These are phyloP conservation scores for Alternaria consortialis DNA, from an alignment of 2,329 filamentous ascomycete species.

Conservation along the genomic window DNA sequence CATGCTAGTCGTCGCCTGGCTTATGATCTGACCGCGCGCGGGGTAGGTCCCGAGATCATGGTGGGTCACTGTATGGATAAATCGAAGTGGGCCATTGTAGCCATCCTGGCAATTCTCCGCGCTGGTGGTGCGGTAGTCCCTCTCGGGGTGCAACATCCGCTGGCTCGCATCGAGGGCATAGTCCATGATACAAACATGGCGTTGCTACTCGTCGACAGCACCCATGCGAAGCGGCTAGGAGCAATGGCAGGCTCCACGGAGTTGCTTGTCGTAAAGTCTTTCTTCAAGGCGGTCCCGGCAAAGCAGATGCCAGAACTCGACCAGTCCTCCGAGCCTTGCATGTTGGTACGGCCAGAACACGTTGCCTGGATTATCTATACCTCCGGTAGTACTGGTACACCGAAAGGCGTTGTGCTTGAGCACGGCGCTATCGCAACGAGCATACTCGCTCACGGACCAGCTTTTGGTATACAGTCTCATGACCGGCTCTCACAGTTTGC, in stretches of 20 bases:
- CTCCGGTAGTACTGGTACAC: slow-evolving; percentile 77
- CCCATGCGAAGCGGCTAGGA: too few relatives aligned
- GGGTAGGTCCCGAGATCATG: not conserved
- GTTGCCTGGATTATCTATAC: slow-evolving; percentile 70
- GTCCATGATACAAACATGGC: too few relatives aligned
- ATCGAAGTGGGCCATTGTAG: not conserved
- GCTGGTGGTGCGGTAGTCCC: not conserved
- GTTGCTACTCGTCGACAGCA: too few relatives aligned
- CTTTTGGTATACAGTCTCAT: not conserved
- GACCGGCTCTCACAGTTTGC: slow-evolving; percentile 58
- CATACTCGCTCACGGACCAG: not conserved
- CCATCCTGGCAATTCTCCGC: not conserved
- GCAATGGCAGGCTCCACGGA: too few relatives aligned
- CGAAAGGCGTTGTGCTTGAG: slow-evolving; percentile 69
- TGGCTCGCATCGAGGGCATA: not conserved
- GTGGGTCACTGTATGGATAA: not conserved
- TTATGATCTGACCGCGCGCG: not conserved
- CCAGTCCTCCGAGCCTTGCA: too few relatives aligned
- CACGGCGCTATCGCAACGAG: slow-evolving; percentile 4
- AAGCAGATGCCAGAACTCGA: too few relatives aligned
- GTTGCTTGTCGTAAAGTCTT: too few relatives aligned
- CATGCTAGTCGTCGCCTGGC: too few relatives aligned
- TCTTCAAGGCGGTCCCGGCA: too few relatives aligned
- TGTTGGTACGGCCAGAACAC: too few relatives aligned
- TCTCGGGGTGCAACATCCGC: not conserved